Percentiles rank a stretch among this genome's conserved stretches.
phyloP scores from a whole-genome alignment of 768 basidiomycete species.

The Termitomyces sp. region DNA sequence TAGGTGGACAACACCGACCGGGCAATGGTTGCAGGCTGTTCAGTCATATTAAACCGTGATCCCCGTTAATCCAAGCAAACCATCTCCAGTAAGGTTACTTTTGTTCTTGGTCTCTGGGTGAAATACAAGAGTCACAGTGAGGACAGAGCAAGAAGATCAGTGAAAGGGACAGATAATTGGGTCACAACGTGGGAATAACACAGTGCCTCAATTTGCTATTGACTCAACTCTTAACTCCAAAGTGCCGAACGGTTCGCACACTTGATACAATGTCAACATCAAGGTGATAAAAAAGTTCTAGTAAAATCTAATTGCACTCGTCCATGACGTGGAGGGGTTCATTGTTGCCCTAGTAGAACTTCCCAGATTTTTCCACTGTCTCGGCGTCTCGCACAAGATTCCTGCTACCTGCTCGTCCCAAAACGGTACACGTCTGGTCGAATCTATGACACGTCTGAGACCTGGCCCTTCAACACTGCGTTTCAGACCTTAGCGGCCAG shows the following conservation, averaged over 20 bases:
- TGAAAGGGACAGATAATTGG: conserved; percentile 8
- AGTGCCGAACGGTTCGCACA: neutral
- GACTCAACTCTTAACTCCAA: neutral
- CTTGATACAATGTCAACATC: neutral
- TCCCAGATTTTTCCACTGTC: neutral
- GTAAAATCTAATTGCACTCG: neutral
- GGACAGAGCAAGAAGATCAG: conserved; percentile 10
- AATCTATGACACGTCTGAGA: neutral
- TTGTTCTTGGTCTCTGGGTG: conserved; percentile 3
- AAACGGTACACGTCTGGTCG: neutral
- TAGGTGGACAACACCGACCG: conserved; percentile 27
- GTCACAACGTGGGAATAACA: conserved; percentile 18
- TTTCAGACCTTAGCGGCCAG: neutral
- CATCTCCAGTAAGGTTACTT: conserved; percentile 23
- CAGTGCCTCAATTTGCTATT: neutral
- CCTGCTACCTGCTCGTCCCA: neutral
- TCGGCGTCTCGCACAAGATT: neutral
- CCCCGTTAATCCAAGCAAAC: conserved; percentile 18
- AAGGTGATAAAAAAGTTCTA: neutral
- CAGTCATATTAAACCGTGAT: conserved; percentile 31
- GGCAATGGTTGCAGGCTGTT: conserved; percentile 37
- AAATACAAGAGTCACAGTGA: neutral
- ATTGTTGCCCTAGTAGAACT: neutral
- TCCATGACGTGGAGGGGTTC: neutral
- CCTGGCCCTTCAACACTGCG: neutral